Conservation (phyloP, 2,329 filamentous ascomycete species). For the Nothophoma quercina region DNA sequence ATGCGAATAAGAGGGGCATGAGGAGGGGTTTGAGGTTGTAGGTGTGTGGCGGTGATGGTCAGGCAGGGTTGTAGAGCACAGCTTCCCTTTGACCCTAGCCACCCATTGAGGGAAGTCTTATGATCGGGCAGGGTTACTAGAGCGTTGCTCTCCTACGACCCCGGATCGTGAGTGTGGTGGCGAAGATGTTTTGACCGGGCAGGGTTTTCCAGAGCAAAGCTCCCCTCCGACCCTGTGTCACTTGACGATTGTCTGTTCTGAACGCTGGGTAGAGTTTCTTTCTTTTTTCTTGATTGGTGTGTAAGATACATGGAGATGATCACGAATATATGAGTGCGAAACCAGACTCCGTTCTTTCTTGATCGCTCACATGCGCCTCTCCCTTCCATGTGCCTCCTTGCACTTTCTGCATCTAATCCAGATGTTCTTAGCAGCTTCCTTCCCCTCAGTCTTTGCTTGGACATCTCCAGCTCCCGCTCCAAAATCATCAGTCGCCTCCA, state of each 20-base stretch:
- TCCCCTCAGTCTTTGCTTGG: too few species aligned
- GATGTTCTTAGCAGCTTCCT: too few species aligned
- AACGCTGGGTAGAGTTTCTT: background rate
- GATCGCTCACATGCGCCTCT: too few species aligned
- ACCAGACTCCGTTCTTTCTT: background rate
- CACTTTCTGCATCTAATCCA: too few species aligned
- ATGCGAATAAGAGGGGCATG: conserved; percentile 25
- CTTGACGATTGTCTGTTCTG: background rate
- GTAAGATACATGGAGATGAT: background rate
- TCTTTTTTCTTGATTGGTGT: background rate
- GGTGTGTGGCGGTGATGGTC: background rate
- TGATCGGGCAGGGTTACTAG: background rate
- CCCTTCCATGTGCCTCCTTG: too few species aligned
- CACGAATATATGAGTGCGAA: conserved; percentile 1
- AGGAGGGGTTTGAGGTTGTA: conserved; percentile 31
- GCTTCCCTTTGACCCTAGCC: conserved; percentile 5
- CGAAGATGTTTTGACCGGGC: background rate
- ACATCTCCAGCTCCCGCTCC: too few species aligned
- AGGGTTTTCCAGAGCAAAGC: conserved; percentile 6
- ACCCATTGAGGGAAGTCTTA: background rate
- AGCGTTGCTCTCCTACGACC: background rate
- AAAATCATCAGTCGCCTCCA: too few species aligned
- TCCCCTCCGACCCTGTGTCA: conserved; percentile 9
- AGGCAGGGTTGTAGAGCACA: conserved; percentile 7
- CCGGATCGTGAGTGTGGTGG: background rate